These are phyloP conservation scores for Eucalyptus microcorys DNA, from an alignment of 345 rosid genomes.

Conservation along the genomic window DNA sequence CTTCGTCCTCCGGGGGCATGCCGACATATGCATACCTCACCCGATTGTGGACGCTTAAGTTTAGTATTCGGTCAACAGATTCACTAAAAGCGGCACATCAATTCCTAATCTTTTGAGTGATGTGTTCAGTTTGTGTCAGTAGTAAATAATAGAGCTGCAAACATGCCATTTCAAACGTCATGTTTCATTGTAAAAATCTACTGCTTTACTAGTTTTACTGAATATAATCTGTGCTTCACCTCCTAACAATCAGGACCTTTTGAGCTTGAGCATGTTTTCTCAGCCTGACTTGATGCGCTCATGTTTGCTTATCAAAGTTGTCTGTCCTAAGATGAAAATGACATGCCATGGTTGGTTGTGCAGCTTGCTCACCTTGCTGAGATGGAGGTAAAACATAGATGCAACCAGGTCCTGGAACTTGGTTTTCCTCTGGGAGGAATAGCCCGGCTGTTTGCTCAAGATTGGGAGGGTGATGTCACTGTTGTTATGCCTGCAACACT, in stretches of 20 bases:
- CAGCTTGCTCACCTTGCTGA: slow-evolving; percentile 89
- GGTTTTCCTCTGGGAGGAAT: slow-evolving; percentile 94
- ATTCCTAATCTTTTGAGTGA: not conserved
- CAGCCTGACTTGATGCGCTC: not conserved
- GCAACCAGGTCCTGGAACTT: slow-evolving; percentile 73
- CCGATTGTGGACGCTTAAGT: not conserved
- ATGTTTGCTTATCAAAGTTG: not conserved
- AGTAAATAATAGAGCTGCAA: not conserved
- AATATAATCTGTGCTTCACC: not conserved
- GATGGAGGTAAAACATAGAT: slow-evolving; percentile 97
- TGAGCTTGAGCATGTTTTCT: not conserved
- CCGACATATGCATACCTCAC: not conserved
- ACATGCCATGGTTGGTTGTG: not conserved
- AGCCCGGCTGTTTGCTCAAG: slow-evolving; percentile 91
- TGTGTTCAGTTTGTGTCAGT: not conserved
- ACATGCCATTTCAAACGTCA: not conserved
- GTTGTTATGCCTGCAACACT: slow-evolving; percentile 97
- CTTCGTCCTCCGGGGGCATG: not conserved
- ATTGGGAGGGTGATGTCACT: slow-evolving; percentile 99
- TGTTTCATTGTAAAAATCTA: not conserved
- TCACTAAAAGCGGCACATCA: not conserved
- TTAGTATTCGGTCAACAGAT: not conserved
- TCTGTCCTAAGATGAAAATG: not conserved
- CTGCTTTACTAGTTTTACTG: not conserved
- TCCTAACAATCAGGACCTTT: not conserved